Evolutionary conservation across 176 grass and related monocot genomes (phyloP), one percentile per base, ranked within the genome.

Genomic region (Rhynchospora pubera): DNA sequence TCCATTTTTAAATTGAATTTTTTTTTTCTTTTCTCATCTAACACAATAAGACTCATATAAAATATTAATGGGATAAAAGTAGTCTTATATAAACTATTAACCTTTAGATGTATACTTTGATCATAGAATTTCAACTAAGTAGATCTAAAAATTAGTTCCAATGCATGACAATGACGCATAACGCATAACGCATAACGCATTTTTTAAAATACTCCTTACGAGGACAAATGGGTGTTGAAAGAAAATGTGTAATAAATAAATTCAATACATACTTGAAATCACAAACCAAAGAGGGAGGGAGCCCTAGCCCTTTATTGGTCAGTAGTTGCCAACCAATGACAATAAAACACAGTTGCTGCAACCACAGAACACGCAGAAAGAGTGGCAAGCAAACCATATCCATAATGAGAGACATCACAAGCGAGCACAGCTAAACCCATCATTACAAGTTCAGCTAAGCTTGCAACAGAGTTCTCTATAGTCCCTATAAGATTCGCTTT

Each of bases 401-500:
- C n/a, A n/a, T 85, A 93, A 30, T 82, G 84, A 1, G 62, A 50
- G 11, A 83, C 77, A 62, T 93, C 86, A 59, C 44, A 73, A 6
- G 91, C 86, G 16, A 82, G 43, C 12, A 85, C 77, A 0, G 70
- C 91, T 4, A 91, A 62, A 2, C 55, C 86, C 81, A 91, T 86
- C 86, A 93, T 91, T 4, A 85, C 77, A 19, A 93, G 86, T 74
- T 91, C 91, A 0, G 86, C 84, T 26, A 93, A 79, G 88, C 88
- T 90, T 56, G 91, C 88, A 9, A 90, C 77, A 5, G 88, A 89
- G 24, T 90, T 78, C 85, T 93, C 91, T 5, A 83, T 90, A 0
- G 85, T 71, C 26, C 91, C 86, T 53, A 93, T 80, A 4, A 93
- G 91, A 69, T 90, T 93, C 0, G 88, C 88, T 69, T 93, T 93